A percentile compares a stretch with the other conserved stretches of the same genome.
Evolutionary conservation across 2,329 filamentous ascomycete species (phyloP).

Genomic region (Xylariaceae sp.): DNA sequence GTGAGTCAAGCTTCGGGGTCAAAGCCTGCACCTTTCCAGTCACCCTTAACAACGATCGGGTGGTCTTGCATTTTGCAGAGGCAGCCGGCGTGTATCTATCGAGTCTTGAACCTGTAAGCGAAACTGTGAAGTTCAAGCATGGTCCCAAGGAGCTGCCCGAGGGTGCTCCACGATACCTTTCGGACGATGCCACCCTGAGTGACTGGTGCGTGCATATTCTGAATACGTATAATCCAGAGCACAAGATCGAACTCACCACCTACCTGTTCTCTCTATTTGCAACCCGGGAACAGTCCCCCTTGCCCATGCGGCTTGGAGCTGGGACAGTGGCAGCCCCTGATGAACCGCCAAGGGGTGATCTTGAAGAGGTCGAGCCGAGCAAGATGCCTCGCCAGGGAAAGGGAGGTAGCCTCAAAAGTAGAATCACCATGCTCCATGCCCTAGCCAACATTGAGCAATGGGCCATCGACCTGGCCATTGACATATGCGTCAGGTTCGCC

Average conservation of each 20-base stretch:
- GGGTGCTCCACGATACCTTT: conserved; percentile 26
- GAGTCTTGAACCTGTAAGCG: conserved; percentile 38
- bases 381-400: conserved; percentile 35
- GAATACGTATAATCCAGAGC: conserved; percentile 39
- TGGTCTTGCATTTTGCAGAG: conserved; percentile 29
- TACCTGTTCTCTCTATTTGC: conserved; percentile 39
- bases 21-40: conserved; percentile 43
- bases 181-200: conserved; percentile 38
- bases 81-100: conserved; percentile 22
- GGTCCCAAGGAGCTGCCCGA: conserved; percentile 16
- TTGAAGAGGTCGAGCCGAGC: conserved; percentile 33
- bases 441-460: conserved; percentile 45
- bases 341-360: conserved; percentile 36
- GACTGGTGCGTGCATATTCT: conserved; percentile 43
- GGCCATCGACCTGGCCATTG: conserved; percentile 43
- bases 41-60: conserved; percentile 28
- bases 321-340: conserved; percentile 33
- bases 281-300: conserved; percentile 31
- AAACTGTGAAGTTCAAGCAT: conserved; percentile 40
- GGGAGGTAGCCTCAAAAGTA: conserved; percentile 38
- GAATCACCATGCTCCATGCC: conserved; percentile 42
- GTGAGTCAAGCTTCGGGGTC: conserved; percentile 42
- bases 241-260: conserved; percentile 41
- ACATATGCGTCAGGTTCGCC: conserved; percentile 42
- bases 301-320: conserved; percentile 37